A percentile compares a stretch with the other conserved stretches of the same genome.
phyloP scores from a whole-genome alignment of 345 rosid species.

The Populus davidiana region DNA sequence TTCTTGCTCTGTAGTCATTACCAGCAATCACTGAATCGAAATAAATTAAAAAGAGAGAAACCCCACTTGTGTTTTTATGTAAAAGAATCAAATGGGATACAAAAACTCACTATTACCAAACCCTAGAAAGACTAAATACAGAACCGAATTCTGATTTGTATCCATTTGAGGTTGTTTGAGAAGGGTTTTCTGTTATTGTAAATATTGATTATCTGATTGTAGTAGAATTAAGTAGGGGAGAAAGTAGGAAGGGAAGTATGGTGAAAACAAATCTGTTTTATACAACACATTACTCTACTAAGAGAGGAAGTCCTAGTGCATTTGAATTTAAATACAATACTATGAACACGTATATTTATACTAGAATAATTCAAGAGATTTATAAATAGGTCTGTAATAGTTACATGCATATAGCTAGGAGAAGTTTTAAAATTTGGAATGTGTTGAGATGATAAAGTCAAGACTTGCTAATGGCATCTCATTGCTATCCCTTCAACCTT shows the following conservation, averaged over 20 bases:
- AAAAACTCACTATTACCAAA: neutral
- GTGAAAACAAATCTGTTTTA: too few relatives aligned
- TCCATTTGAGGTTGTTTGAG: neutral
- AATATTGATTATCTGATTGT: neutral
- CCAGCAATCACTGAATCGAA: neutral
- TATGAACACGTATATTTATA: too few relatives aligned
- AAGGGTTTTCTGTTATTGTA: neutral
- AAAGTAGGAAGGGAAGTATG: too few relatives aligned
- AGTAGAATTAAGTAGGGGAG: too few relatives aligned
- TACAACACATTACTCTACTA: too few relatives aligned
- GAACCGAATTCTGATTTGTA: neutral
- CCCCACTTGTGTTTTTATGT: neutral
- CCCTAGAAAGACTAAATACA: neutral
- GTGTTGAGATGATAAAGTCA: too few relatives aligned
- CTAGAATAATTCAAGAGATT: too few relatives aligned
- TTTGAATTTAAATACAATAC: neutral
- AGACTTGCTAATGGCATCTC: too few relatives aligned
- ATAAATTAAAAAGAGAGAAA: neutral
- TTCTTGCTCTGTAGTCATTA: neutral
- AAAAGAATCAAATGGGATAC: neutral
- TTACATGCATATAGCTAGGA: too few relatives aligned
- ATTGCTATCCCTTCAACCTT: too few relatives aligned
- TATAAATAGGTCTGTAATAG: too few relatives aligned
- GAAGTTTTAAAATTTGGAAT: too few relatives aligned
- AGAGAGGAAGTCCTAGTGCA: neutral